Evolutionary conservation across 2,329 filamentous ascomycete species (phyloP).

Genomic region (Paracamarosporium sp.): DNA sequence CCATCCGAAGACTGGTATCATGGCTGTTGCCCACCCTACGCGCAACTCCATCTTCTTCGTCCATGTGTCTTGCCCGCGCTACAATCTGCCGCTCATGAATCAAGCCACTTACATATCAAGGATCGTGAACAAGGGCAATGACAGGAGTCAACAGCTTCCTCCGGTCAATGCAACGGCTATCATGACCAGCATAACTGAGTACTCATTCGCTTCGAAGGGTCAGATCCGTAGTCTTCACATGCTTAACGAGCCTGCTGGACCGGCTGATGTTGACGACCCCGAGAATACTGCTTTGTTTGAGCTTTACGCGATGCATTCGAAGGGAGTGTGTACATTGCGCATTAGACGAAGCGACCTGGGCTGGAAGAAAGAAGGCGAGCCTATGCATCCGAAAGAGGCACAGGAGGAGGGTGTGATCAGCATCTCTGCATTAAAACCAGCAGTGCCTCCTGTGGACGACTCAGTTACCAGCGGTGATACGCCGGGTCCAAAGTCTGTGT

Average conservation of each 20-base stretch:
- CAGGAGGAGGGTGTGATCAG: slow-evolving; percentile 75
- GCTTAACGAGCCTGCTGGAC: slow-evolving; percentile 72
- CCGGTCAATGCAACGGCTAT: slow-evolving; percentile 94
- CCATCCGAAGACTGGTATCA: slow-evolving; percentile 89
- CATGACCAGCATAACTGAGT: slow-evolving; percentile 95
- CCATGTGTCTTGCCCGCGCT: slow-evolving; percentile 91
- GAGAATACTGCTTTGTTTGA: slow-evolving; percentile 85
- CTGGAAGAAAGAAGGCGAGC: slow-evolving; percentile 90
- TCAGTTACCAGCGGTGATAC: slow-evolving; percentile 48
- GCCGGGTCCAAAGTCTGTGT: slow-evolving; percentile 39
- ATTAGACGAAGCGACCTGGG: slow-evolving; percentile 90
- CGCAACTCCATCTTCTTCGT: slow-evolving; percentile 98
- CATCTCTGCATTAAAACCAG: slow-evolving; percentile 68
- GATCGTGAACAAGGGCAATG: slow-evolving; percentile 61
- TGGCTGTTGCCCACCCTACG: slow-evolving; percentile 93
- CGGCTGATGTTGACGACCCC: slow-evolving; percentile 60
- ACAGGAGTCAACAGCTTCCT: slow-evolving; percentile 65
- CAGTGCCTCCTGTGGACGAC: slow-evolving; percentile 37
- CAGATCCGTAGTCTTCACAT: slow-evolving; percentile 90
- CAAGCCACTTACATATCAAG: slow-evolving; percentile 88
- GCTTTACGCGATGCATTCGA: slow-evolving; percentile 96
- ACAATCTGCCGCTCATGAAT: slow-evolving; percentile 78
- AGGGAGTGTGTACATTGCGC: slow-evolving; percentile 88
- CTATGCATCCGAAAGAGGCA: slow-evolving; percentile 79
- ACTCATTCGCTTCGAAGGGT: slow-evolving; percentile 87